Base-by-base conservation (phyloP, 352 stramenopile species). In the Phytophthora litchii region DNA sequence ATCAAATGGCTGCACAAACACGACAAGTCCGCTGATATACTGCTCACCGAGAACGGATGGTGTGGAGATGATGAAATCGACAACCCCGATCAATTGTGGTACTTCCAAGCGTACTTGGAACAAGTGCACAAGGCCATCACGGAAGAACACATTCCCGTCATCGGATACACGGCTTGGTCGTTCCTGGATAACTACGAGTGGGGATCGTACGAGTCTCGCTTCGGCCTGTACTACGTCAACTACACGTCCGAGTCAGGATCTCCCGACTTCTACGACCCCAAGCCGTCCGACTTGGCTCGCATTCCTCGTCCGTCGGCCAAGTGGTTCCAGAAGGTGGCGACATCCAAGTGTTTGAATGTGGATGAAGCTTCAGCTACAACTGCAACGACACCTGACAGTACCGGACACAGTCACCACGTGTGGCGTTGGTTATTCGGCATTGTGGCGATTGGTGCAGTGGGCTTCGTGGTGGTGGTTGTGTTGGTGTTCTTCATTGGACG, bases 21-120 rank as follows among this genome's bases (percentile, higher is more conserved):
- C 17, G 68, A 89, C 52, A 48, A 38, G 12, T 67, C 38, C 16
- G 68, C 72, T 1, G 54, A 76, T 6, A 82, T 84, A 13, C 31
- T 85, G n/a, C 50, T 87, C 10, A 83, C 74, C 0, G 74, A 87
- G 60, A 87, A 87, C 41, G 77, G 77, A 1, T 87, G 72, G 72
- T 87, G 77, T 29, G 77, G 77, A 16, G 74, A 83, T 34, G 56
- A 72, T 12, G 68, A 70, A 7, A 64, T 87, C 11, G 72, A 84
- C 10, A 83, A 83, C 34, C 21, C 38, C 29, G 72, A 86, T 23
- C 74, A 53, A 65, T 35, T 47, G 10, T 68, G 60, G 66, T 68
- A 69, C 48, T 70, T 49, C 61, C 58, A 81, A 21, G 69, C 59
- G 19, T 78, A 84, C 43, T 40, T 88, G 25, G 60, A 64, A 13